Conservation (phyloP, 2,329 filamentous ascomycete species). For the Cladosporium austrohemisphaericum region DNA sequence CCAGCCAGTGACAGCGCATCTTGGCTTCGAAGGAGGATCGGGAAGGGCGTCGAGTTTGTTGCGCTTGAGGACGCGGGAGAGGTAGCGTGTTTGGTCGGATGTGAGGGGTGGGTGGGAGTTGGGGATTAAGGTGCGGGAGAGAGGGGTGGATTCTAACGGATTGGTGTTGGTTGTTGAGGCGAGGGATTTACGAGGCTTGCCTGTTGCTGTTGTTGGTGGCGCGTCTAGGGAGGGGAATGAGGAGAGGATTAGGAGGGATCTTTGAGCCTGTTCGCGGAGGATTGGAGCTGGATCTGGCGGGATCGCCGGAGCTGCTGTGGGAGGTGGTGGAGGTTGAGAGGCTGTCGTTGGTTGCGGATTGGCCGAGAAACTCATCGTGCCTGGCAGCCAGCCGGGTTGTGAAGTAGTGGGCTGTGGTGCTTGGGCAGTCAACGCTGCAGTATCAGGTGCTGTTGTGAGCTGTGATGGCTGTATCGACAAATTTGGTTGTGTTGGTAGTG, state of each 20-base stretch:
- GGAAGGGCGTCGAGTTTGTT: constrained; percentile 37
- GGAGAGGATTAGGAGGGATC: constrained; percentile 32
- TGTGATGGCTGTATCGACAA: constrained; percentile 6
- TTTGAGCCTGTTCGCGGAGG: constrained; percentile 33
- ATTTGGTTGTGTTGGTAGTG: constrained; percentile 3
- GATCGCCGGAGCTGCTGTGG: constrained; percentile 11
- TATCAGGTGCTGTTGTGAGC: not conserved
- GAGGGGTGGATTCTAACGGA: constrained; percentile 51
- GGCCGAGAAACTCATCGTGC: constrained; percentile 11
- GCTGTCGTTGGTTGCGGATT: constrained; percentile 10
- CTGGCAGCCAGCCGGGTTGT: constrained; percentile 15
- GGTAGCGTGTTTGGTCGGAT: constrained; percentile 46
- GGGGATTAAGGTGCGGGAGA: constrained; percentile 54
- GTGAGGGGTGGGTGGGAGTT: constrained; percentile 50
- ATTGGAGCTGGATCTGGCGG: constrained; percentile 22
- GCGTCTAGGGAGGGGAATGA: constrained; percentile 33
- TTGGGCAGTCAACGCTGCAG: not conserved
- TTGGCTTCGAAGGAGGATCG: constrained; percentile 31
- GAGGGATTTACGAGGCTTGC: constrained; percentile 26
- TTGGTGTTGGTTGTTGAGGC: constrained; percentile 21
- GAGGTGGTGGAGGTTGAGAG: constrained; percentile 5
- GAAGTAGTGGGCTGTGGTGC: constrained; percentile 10
- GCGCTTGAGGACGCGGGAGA: constrained; percentile 39
- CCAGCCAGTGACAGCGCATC: constrained; percentile 72
- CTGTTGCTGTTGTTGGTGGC: constrained; percentile 20